Base-by-base conservation (phyloP, 805 yeast genomes). In the Zygotorulaspora sp. region DNA sequence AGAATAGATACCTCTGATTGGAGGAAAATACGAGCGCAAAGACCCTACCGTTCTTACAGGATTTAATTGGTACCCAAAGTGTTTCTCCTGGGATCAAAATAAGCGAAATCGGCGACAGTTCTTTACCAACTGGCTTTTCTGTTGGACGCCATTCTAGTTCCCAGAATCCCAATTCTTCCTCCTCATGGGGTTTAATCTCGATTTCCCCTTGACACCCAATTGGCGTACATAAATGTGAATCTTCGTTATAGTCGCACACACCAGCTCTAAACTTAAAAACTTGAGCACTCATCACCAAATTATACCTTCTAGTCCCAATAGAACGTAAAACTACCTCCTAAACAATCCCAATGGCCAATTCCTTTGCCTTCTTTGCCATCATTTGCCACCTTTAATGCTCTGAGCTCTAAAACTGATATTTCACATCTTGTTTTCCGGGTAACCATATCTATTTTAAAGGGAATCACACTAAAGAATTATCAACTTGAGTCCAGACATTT, bases 71-170 rank as follows among this genome's bases (percentile, higher is more conserved):
- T 40, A 75, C 72, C 77, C 88, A 83, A 32, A 78, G 74, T 32
- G 86, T 89, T 50, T 86, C 95, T 6, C 94, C 95, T 0, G 94
- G 92, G 47, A 86, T 79, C 32, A 87, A 72, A 52, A 84, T 71
- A 45, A 84, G 68, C 34, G 66, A 71, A 16, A 58, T 50, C n/a
- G 58, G 46, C 11, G 44, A 50, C 12, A 46, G 32, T 20, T 45
- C 44, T n/a, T 53, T 50, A 28, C 60, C 56, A 22, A 44, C 46
- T n/a, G 51, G 48, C 26, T 50, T 50, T 33, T 58, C 64, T 7
- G 40, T 37, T 11, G 64, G 54, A 10, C 41, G 47, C 65, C 65
- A 61, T 45, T 57, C 53, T 38, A 61, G 55, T 36, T 61, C 63
- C 51, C 55, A 57, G 31, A 61, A 48, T n/a, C 61, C 55, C 41